phyloP scores from a whole-genome alignment of 2,329 filamentous ascomycete species.

The Neurospora sp. region DNA sequence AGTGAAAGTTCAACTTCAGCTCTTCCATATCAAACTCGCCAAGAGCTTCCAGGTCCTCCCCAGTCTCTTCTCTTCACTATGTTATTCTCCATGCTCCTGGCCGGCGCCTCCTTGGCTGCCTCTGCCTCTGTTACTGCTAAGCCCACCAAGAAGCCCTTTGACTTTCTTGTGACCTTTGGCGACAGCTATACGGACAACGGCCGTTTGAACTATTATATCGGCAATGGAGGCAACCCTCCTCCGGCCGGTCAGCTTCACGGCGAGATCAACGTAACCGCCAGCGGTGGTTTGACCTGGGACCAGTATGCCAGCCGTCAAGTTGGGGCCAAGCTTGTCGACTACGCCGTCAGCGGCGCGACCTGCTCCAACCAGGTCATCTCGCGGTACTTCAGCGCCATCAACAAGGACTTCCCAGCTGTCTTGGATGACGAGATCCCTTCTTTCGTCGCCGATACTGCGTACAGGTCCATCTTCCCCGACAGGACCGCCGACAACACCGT shows the following conservation, averaged over 20 bases:
- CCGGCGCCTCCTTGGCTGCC: slow-evolving; percentile 12
- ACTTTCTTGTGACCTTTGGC: slow-evolving; percentile 59
- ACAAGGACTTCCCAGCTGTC: slow-evolving; percentile 51
- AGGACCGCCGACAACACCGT: slow-evolving; percentile 50
- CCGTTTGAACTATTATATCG: slow-evolving; percentile 52
- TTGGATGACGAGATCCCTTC: slow-evolving; percentile 51
- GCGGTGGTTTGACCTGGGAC: slow-evolving; percentile 60
- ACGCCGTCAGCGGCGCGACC: slow-evolving; percentile 63
- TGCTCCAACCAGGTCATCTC: slow-evolving; percentile 61
- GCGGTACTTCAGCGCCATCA: slow-evolving; percentile 40
- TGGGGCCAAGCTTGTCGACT: slow-evolving; percentile 50
- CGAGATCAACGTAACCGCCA: slow-evolving; percentile 41
- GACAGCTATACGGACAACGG: slow-evolving; percentile 71
- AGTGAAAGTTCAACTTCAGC: not conserved
- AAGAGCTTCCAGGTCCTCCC: not conserved
- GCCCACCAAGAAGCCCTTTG: slow-evolving; percentile 33
- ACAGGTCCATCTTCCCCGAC: slow-evolving; percentile 32
- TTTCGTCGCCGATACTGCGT: slow-evolving; percentile 40
- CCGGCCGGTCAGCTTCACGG: slow-evolving; percentile 46
- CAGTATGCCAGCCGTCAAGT: slow-evolving; percentile 54
- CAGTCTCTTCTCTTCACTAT: slow-evolving; percentile 8
- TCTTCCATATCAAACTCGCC: not conserved
- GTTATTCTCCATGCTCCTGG: slow-evolving; percentile 14
- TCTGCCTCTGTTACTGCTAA: slow-evolving; percentile 1
- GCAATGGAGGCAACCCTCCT: slow-evolving; percentile 48